Conservation (phyloP, 148 eudicot species). For the Camellia sinensis region DNA sequence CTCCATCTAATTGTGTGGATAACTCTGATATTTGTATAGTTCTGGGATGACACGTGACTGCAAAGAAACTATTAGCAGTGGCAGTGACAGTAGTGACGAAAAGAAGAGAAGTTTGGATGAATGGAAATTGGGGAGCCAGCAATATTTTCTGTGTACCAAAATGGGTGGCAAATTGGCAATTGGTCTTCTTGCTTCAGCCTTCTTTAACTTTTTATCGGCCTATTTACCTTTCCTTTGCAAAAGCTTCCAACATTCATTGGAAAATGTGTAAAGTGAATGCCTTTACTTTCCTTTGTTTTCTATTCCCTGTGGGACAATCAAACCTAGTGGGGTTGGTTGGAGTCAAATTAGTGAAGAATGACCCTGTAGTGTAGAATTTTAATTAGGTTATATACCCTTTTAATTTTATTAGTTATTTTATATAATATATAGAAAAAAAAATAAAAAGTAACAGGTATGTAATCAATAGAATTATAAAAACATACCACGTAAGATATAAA, state of each 20-base stretch:
- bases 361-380: neutral
- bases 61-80: too few relatives aligned
- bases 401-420: neutral
- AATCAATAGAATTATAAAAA: too few relatives aligned
- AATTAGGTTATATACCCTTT: neutral
- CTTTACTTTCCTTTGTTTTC: neutral
- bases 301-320: neutral
- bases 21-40: too few relatives aligned
- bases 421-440: too few relatives aligned
- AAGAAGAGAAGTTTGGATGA: too few relatives aligned
- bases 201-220: too few relatives aligned
- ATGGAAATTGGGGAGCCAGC: too few relatives aligned
- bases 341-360: neutral
- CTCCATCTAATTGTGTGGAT: too few relatives aligned
- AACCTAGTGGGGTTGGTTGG: neutral
- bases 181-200: neutral
- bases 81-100: too few relatives aligned
- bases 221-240: neutral
- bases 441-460: too few relatives aligned
- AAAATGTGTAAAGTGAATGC: constrained; percentile 10
- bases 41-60: too few relatives aligned
- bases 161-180: neutral
- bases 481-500: too few relatives aligned
- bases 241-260: neutral
- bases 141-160: neutral